A percentile compares a stretch with the other conserved stretches of the same genome.
phyloP scores from a whole-genome alignment of 2,329 filamentous ascomycete genomes.

The Juglanconis oblonga region DNA sequence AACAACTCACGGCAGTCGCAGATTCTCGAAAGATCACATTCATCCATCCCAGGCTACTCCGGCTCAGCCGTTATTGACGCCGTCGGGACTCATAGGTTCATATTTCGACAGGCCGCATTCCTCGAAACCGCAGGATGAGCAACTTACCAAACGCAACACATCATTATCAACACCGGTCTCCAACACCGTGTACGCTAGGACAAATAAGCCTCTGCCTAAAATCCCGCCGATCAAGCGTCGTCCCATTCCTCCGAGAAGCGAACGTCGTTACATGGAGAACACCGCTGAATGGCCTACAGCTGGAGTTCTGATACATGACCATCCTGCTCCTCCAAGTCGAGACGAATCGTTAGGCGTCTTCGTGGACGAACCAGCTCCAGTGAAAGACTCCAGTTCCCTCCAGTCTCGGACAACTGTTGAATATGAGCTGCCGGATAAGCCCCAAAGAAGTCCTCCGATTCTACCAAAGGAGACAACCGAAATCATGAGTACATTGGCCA shows the following conservation, averaged over 20 bases:
- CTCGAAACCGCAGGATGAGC: not conserved
- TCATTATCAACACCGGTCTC: not conserved
- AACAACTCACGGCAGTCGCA: conserved; percentile 3
- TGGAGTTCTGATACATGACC: conserved; percentile 18
- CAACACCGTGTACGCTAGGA: not conserved
- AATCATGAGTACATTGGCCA: not conserved
- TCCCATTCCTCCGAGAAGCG: conserved; percentile 13
- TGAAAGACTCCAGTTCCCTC: not conserved
- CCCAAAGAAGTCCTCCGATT: not conserved
- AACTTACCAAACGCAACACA: not conserved
- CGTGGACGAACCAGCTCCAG: not conserved
- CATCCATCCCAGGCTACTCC: conserved; percentile 13
- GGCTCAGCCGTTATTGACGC: conserved; percentile 13
- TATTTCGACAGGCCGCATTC: conserved; percentile 11
- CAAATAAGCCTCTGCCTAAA: conserved; percentile 4
- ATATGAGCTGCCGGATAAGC: not conserved
- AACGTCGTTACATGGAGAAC: conserved; percentile 18
- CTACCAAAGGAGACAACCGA: not conserved
- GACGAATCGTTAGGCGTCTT: not conserved
- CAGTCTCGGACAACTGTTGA: not conserved
- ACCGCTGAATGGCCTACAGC: conserved; percentile 19
- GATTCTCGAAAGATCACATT: conserved; percentile 11
- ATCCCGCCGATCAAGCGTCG: not conserved
- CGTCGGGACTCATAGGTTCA: conserved; percentile 11
- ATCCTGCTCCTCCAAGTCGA: not conserved